These are phyloP conservation scores for Hypoxylon sp. DNA, from an alignment of 2,329 filamentous ascomycete genomes.

Conservation along the genomic window DNA sequence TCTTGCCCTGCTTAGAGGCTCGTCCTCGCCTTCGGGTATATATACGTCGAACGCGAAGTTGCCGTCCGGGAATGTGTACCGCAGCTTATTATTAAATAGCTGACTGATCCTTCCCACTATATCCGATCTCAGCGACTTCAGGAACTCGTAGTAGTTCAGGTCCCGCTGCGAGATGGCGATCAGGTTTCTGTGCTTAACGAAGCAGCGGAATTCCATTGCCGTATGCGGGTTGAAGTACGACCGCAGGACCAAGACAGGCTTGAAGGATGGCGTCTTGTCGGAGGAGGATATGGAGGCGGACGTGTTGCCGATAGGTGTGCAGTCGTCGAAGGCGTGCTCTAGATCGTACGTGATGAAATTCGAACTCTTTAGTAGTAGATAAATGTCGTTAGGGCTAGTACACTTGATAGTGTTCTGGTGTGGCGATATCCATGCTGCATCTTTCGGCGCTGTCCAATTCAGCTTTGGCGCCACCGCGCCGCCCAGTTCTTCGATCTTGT, in stretches of 20 bases:
- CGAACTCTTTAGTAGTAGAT: constrained; percentile 92
- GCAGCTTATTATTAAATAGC: constrained; percentile 82
- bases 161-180: constrained; percentile 91
- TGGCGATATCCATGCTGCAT: constrained; percentile 90
- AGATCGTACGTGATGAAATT: constrained; percentile 96
- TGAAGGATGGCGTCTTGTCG: constrained; percentile 62
- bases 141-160: constrained; percentile 89
- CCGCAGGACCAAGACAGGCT: constrained; percentile 85
- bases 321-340: constrained; percentile 91
- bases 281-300: constrained; percentile 56
- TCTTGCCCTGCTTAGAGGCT: constrained; percentile 79
- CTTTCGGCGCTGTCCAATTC: constrained; percentile 97
- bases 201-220: constrained; percentile 93
- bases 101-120: constrained; percentile 77
- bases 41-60: constrained; percentile 95
- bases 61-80: constrained; percentile 83
- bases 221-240: constrained; percentile 92
- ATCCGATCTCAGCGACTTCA: constrained; percentile 72
- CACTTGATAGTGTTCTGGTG: constrained; percentile 93
- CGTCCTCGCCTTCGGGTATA: constrained; percentile 74
- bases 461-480: constrained; percentile 92
- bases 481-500: constrained; percentile 83
- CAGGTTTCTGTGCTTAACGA: constrained; percentile 85
- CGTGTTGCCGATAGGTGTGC: constrained; percentile 64
- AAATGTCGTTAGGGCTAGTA: constrained; percentile 88